These are phyloP conservation scores for Porcisia hertigi DNA, from an alignment of 208 protist species.

Conservation along the genomic window DNA sequence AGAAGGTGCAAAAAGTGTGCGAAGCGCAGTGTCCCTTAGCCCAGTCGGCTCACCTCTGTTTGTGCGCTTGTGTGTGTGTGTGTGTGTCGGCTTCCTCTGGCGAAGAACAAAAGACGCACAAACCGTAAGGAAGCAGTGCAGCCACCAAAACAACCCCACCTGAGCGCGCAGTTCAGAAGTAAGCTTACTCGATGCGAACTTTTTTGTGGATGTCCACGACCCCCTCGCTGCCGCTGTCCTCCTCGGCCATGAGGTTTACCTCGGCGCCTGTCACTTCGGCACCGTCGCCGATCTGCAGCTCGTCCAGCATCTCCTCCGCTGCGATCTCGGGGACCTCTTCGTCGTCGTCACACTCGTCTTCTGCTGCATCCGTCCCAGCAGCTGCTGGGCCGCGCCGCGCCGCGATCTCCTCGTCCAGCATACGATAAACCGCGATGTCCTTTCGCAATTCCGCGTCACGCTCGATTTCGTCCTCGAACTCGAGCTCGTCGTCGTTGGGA, in stretches of 20 bases:
- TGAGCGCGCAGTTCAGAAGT: not conserved
- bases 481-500: slow-evolving; percentile 51
- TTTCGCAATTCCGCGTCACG: slow-evolving; percentile 79
- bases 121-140: not conserved
- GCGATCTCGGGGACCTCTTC: slow-evolving; percentile 68
- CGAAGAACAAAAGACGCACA: not conserved
- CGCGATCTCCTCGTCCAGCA: slow-evolving; percentile 56
- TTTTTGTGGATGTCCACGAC: slow-evolving; percentile 35
- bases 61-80: not conserved
- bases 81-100: not conserved
- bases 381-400: slow-evolving; percentile 20
- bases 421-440: slow-evolving; percentile 84
- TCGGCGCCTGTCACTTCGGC: slow-evolving; percentile 20
- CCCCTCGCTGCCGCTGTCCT: slow-evolving; percentile 22
- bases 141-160: not conserved
- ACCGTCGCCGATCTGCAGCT: slow-evolving; percentile 74
- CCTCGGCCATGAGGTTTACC: slow-evolving; percentile 14
- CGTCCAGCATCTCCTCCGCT: slow-evolving; percentile 85
- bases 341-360: slow-evolving; percentile 48
- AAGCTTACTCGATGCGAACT: slow-evolving; percentile 29
- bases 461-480: slow-evolving; percentile 91
- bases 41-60: no score
- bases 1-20: no score
- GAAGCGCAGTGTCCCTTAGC: no score
- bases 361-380: slow-evolving; percentile 9